Evolutionary conservation across 2,329 filamentous ascomycete genomes (phyloP).

Genomic region (Dactylellina cionopaga): DNA sequence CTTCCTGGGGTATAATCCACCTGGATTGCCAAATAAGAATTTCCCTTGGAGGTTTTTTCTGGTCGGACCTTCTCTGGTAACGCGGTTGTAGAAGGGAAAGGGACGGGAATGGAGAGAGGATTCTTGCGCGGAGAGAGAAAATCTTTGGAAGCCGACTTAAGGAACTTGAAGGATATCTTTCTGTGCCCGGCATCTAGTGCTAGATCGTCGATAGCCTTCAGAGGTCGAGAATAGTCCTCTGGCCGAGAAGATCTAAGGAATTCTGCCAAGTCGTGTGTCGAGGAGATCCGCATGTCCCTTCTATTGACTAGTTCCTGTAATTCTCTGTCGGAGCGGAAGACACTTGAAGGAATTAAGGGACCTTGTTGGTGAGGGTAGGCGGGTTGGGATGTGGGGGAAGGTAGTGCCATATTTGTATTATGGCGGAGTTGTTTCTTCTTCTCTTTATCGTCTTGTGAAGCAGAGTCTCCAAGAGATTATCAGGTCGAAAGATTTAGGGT

Average conservation of each 20-base stretch:
- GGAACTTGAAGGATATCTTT: constrained; percentile 51
- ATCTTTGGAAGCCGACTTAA: constrained; percentile 55
- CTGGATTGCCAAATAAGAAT: constrained; percentile 57
- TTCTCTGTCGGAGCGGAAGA: constrained; percentile 47
- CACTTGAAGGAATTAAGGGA: constrained; percentile 38
- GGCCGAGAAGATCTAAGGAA: constrained; percentile 56
- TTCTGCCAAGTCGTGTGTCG: constrained; percentile 56
- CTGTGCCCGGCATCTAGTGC: constrained; percentile 26
- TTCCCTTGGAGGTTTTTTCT: constrained; percentile 53
- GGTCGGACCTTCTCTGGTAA: constrained; percentile 40
- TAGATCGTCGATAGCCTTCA: constrained; percentile 51
- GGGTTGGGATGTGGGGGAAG: constrained; percentile 39
- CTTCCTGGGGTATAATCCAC: constrained; percentile 55
- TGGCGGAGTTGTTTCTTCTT: not conserved
- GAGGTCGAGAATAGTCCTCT: constrained; percentile 52
- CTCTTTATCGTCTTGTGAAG: not conserved
- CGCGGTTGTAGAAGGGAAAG: constrained; percentile 29
- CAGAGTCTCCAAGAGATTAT: not conserved
- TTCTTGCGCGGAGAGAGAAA: constrained; percentile 38
- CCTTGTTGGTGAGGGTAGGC: constrained; percentile 46
- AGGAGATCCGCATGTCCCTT: constrained; percentile 49
- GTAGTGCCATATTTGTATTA: constrained; percentile 23
- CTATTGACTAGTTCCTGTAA: constrained; percentile 45
- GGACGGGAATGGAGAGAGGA: constrained; percentile 20
- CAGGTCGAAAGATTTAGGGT: not conserved